These are phyloP conservation scores for Botrytis pseudocinerea DNA, from an alignment of 2,329 filamentous ascomycete species.

Conservation along the genomic window DNA sequence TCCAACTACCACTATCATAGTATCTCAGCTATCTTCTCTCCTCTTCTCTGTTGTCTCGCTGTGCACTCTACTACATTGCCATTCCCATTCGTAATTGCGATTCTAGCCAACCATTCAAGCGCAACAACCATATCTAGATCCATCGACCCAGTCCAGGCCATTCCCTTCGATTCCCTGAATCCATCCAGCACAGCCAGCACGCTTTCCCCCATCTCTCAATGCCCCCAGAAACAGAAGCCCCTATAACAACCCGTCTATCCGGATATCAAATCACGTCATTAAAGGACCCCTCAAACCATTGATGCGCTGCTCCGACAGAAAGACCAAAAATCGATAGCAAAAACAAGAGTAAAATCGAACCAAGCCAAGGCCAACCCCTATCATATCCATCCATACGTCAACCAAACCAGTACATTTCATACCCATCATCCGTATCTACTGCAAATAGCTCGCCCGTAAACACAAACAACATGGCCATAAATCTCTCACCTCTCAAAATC, in stretches of 20 bases:
- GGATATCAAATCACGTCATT: conserved; percentile 20
- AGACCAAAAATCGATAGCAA: neutral
- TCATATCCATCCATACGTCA: conserved; percentile 3
- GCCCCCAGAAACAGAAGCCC: neutral
- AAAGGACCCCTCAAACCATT: conserved; percentile 1
- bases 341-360: neutral
- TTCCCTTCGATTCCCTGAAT: neutral
- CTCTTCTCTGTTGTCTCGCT: neutral
- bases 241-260: conserved; percentile 5
- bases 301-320: neutral
- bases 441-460: neutral
- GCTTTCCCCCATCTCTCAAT: neutral
- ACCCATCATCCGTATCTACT: neutral
- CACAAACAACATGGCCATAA: neutral
- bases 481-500: conserved; percentile 3
- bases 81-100: neutral
- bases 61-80: neutral
- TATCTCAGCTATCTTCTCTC: neutral
- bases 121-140: neutral
- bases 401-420: neutral
- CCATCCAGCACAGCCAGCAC: neutral
- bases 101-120: neutral
- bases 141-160: neutral
- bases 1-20: neutral
- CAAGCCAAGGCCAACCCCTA: neutral